phyloP scores from a whole-genome alignment of 208 protist genomes.

The Porcisia hertigi region DNA sequence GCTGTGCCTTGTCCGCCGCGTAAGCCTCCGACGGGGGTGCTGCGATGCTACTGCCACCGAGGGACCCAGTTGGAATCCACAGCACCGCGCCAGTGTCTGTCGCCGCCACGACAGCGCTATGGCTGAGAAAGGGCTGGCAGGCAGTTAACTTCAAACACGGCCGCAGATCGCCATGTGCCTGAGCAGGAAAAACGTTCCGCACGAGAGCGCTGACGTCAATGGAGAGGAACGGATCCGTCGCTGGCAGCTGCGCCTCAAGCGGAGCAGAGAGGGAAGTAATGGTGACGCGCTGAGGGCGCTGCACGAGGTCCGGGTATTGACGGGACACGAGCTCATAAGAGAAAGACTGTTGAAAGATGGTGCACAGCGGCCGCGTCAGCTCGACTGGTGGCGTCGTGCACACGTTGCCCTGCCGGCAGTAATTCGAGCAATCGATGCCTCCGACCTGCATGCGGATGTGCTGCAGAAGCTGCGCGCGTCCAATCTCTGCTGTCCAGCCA shows the following conservation, averaged over 20 bases:
- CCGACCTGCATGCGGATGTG: constrained; percentile 58
- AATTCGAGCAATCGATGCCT: constrained; percentile 43
- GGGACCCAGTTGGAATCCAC: constrained; percentile 48
- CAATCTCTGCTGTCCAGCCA: constrained; percentile 68
- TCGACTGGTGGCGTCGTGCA: constrained; percentile 18
- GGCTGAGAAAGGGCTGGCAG: constrained; percentile 73
- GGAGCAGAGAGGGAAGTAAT: constrained; percentile 42
- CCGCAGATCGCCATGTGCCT: constrained; percentile 11
- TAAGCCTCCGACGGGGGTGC: constrained; percentile 6
- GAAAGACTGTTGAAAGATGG: constrained; percentile 64
- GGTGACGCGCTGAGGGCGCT: constrained; percentile 16
- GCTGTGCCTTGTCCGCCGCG: constrained; percentile 14
- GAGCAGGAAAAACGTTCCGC: constrained; percentile 14
- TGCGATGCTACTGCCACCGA: neutral
- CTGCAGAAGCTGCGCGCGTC: constrained; percentile 64
- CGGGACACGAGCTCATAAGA: constrained; percentile 55
- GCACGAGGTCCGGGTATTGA: constrained; percentile 36
- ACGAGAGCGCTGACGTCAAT: constrained; percentile 58
- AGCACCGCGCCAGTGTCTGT: constrained; percentile 59
- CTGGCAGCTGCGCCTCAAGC: constrained; percentile 56
- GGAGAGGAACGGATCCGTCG: constrained; percentile 51
- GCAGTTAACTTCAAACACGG: constrained; percentile 49
- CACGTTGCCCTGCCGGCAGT: constrained; percentile 63
- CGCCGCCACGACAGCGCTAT: constrained; percentile 58
- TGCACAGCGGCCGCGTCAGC: constrained; percentile 37